Base-by-base conservation (phyloP, 495 filamentous ascomycete species). In the Mytilinidion resinicola region DNA sequence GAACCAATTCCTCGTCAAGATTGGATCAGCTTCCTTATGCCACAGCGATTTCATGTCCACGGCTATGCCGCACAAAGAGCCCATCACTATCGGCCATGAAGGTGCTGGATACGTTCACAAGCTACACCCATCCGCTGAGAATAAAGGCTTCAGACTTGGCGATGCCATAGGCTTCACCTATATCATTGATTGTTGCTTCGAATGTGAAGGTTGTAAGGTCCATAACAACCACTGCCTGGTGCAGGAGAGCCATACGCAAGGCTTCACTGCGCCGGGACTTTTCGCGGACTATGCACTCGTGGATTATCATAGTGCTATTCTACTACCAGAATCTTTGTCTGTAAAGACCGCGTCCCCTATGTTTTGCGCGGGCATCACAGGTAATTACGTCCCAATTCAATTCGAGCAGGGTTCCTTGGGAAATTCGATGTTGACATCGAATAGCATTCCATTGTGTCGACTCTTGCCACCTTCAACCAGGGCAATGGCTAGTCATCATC, bases 91-190 rank as follows among this genome's bases (percentile, higher is more conserved):
- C 51, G 67, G 67, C 15, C 67, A 69, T 48, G 67, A 69, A 52
- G 67, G 60, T 6, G 59, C 64, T 19, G 67, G 64, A 3, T 55
- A 58, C 34, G 53, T 67, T 21, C 38, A 57, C 6, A 20, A 61
- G 38, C 44, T 63, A 7, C 47, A 62, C 25, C 47, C 41, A 2
- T 39, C 53, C 15, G 67, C 55, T n/a, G 38, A 63, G 37, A 47
- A 55, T 35, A 70, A 69, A 51, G 72, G 72, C 1, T 67, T 69
- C 63, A 69, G 66, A 42, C 59, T 64, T 8, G 70, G 72, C 47
- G 72, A 75, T 55, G 51, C 56, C 1, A 66, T 75, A 19, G 72
- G 72, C 17, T 73, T 72, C 42, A 58, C 68, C 12, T 73, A 73
- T 56, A 68, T 73, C 57, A 63, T 70, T 38, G 69, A 64, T 19